phyloP scores from a whole-genome alignment of 2,329 filamentous ascomycete species.

The Cladosporium oxysporum region DNA sequence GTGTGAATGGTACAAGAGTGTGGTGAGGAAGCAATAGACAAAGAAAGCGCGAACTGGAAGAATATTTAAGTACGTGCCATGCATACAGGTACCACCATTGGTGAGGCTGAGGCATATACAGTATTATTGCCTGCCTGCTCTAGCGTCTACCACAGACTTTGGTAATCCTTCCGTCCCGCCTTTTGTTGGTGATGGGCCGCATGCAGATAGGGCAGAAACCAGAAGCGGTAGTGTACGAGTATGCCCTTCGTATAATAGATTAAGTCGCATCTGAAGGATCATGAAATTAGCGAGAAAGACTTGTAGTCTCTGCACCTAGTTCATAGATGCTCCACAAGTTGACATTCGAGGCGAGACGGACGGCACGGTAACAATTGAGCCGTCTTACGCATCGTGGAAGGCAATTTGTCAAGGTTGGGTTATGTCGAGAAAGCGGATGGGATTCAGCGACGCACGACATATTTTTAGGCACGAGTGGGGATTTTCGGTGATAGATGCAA shows the following conservation, averaged over 20 bases:
- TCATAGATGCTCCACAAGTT: neutral
- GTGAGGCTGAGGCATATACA: constrained; percentile 1
- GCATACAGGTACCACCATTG: neutral
- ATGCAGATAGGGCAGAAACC: neutral
- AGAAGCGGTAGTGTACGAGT: neutral
- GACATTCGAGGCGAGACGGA: neutral
- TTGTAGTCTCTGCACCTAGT: neutral
- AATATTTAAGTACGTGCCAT: neutral
- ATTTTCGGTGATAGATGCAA: neutral
- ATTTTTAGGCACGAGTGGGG: neutral
- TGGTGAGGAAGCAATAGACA: neutral
- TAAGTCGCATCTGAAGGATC: neutral
- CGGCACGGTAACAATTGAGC: neutral
- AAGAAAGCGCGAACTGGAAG: neutral
- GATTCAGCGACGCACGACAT: neutral
- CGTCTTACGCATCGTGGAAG: neutral
- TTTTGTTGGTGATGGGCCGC: neutral
- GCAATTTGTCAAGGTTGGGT: neutral
- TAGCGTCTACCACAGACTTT: neutral
- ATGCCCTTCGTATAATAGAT: constrained; percentile 1
- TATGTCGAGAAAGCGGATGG: neutral
- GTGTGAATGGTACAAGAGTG: neutral
- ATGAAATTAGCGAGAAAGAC: neutral
- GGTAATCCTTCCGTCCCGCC: neutral
- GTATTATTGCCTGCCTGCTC: constrained; percentile 5